phyloP scores from a whole-genome alignment of 352 stramenopile genomes.

The Blastocystis sp. region DNA sequence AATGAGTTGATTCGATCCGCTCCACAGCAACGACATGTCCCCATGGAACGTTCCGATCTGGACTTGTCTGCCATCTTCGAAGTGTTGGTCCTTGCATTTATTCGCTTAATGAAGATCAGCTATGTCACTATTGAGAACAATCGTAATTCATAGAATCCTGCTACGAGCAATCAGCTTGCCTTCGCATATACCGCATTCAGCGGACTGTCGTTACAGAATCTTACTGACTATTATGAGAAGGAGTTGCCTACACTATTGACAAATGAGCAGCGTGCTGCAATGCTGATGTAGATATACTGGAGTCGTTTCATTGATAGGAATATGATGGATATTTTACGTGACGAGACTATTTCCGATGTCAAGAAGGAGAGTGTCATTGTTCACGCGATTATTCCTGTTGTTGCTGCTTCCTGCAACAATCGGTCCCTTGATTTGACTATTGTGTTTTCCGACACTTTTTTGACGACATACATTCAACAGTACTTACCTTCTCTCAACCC shows the following conservation, averaged over 20 bases:
- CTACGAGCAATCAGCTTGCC: neutral
- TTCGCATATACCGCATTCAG: neutral
- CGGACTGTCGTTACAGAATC: conserved; percentile 15
- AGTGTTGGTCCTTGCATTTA: neutral
- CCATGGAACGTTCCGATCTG: neutral
- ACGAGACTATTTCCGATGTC: neutral
- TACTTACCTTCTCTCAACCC: neutral
- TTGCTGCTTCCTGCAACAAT: conserved; percentile 31
- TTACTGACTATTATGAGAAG: conserved; percentile 24
- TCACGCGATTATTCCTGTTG: conserved; percentile 2
- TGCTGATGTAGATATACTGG: neutral
- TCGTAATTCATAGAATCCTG: neutral
- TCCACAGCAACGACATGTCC: neutral
- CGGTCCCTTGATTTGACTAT: neutral
- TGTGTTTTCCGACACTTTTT: neutral
- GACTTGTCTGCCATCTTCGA: neutral
- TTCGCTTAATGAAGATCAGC: neutral
- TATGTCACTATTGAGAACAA: neutral
- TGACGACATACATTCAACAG: neutral
- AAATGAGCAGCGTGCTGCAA: neutral
- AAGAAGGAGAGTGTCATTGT: conserved; percentile 6
- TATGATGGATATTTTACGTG: neutral
- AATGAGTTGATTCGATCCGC: neutral
- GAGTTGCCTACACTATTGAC: neutral
- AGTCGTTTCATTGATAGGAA: neutral